Base-by-base conservation (phyloP, 768 basidiomycete species). In the Polyporus arcularius region DNA sequence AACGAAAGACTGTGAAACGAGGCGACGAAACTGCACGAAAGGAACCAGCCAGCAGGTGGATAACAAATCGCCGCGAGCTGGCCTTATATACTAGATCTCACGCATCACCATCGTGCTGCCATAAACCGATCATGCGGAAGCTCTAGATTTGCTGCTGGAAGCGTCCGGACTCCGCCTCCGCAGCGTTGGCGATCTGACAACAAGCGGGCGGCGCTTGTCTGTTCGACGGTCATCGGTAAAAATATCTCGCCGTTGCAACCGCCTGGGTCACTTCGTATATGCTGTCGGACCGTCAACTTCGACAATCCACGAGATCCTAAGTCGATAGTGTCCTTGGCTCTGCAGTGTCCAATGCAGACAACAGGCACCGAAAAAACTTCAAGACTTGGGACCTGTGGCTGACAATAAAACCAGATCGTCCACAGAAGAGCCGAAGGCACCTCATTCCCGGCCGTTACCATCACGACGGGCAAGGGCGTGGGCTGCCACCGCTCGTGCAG, bases 11-110 rank as follows among this genome's bases (percentile, higher is more conserved):
- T 21, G 12, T 48, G 47, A 21, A 51, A 35, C 15, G 46, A 40
- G 52, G 10, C 14, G 46, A 48, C 46, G 46, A 48, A 48, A 48
- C 21, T 21, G 46, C 46, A 48, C 38, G 52, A 53, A 53, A 28
- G 52, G 52, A 38, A 53, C 52, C 52, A 53, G 52, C 52, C 52
- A 53, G 52, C 21, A 41, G 26, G 26, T 48, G 46, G 46, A 48
- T 11, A 48, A 26, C 35, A 26, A 39, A 21, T 26, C 5, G 15
- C 32, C 2, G 11, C 16, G 50, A 21, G 32, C 39, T 26, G n/a
- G 35, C 38, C 52, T 53, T 53, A 53, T 53, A 53, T 40, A 39
- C 38, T 10, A 5, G 35, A 38, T 53, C 35, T 53, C 52, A 40
- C 49, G 31, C 49, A 51, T 21, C 52, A 53, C 39, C 52, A 53